phyloP scores from a whole-genome alignment of 106 monocot species.

The Allium sativum region DNA sequence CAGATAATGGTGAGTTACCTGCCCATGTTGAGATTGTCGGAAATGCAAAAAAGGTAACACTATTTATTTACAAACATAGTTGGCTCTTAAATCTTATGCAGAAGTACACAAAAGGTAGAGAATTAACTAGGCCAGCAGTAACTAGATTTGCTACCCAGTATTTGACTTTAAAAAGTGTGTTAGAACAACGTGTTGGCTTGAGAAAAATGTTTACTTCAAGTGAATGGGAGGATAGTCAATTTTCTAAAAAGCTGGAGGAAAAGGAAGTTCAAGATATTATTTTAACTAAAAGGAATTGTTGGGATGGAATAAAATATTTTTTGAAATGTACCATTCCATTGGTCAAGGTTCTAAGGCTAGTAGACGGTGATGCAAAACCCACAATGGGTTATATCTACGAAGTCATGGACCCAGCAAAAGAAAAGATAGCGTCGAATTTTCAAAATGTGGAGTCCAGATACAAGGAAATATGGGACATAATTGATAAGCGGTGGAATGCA shows the following conservation, averaged over 20 bases:
- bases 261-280: no score
- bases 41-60: no score
- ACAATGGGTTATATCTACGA: not conserved
- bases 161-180: no score
- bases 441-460: not conserved
- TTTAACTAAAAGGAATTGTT: not conserved
- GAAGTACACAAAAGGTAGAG: no score
- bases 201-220: no score
- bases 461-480: not conserved
- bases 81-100: no score
- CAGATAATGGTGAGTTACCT: not conserved
- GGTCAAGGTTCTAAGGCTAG: not conserved
- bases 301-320: not conserved
- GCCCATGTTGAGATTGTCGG: not conserved
- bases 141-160: no score
- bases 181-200: no score
- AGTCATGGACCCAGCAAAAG: not conserved
- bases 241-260: no score
- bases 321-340: not conserved
- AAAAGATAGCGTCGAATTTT: not conserved
- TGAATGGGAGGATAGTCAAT: no score
- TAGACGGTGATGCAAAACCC: not conserved
- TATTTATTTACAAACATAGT: no score
- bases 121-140: no score
- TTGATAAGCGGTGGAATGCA: not conserved